These are phyloP conservation scores for Eimeria tenella DNA, from an alignment of 169 alveolate species.

Conservation along the genomic window DNA sequence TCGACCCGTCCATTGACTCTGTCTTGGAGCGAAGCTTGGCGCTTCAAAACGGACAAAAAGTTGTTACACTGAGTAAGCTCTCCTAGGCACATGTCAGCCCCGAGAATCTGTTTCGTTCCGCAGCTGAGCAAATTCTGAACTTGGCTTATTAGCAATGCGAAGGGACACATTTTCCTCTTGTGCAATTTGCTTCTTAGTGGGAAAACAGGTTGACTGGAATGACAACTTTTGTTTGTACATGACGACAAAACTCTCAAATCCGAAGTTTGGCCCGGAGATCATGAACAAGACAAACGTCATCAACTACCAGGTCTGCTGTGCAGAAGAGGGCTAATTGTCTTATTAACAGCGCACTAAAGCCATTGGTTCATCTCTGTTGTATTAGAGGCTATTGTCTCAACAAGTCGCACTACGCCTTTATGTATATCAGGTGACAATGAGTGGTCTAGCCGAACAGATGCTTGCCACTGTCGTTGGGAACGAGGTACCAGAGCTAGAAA, in stretches of 20 bases:
- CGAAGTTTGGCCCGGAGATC: slow-evolving; percentile 95
- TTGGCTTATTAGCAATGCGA: too few relatives aligned
- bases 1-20: slow-evolving; percentile 96
- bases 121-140: too few relatives aligned
- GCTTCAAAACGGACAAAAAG: slow-evolving; percentile 91
- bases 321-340: background rate
- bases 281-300: slow-evolving; percentile 95
- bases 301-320: slow-evolving; percentile 85
- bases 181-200: slow-evolving; percentile 78
- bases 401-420: background rate
- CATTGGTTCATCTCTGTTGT: background rate
- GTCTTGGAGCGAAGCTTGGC: slow-evolving; percentile 92
- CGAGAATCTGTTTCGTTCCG: too few relatives aligned
- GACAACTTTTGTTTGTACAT: slow-evolving; percentile 91
- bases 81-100: background rate
- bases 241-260: slow-evolving; percentile 95
- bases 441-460: slow-evolving; percentile 94
- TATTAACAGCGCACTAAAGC: too few relatives aligned
- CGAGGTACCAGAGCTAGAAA: slow-evolving; percentile 95
- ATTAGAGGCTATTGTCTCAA: background rate
- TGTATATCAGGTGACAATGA: slow-evolving; percentile 85
- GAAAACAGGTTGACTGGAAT: slow-evolving; percentile 84
- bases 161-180: background rate
- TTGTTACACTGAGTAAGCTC: slow-evolving; percentile 80
- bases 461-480: slow-evolving; percentile 95